phyloP scores from a whole-genome alignment of 2,329 filamentous ascomycete species.

The Exophiala phaeomuriformis region DNA sequence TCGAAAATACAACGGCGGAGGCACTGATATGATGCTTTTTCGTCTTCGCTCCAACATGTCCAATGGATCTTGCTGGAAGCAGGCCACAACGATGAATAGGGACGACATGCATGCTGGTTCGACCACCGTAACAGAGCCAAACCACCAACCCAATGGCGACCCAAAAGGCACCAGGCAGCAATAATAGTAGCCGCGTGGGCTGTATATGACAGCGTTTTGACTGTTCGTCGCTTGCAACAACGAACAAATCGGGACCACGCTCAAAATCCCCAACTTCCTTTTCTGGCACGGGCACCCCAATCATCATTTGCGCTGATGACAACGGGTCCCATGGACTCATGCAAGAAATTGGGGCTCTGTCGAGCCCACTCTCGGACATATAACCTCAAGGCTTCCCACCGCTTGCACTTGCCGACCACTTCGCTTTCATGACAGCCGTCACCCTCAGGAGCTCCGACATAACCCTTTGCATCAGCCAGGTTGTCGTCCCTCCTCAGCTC shows the following conservation, averaged over 20 bases:
- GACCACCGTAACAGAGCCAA: no score
- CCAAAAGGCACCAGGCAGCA: no score
- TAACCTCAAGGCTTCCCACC: slow-evolving; percentile 74
- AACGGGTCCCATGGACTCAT: slow-evolving; percentile 28
- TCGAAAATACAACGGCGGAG: no score
- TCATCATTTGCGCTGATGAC: slow-evolving; percentile 16
- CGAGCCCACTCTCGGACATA: slow-evolving; percentile 88
- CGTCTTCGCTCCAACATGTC: no score
- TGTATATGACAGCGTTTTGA: background rate
- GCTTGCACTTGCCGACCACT: slow-evolving; percentile 49
- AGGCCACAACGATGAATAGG: no score
- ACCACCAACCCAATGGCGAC: no score
- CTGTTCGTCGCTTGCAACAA: background rate
- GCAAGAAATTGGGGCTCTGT: slow-evolving; percentile 67
- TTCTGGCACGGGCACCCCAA: slow-evolving; percentile 22
- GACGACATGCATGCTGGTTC: no score
- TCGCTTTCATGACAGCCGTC: slow-evolving; percentile 40
- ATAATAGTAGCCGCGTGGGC: no score
- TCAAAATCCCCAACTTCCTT: slow-evolving; percentile 23
- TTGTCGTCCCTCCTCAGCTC: slow-evolving; percentile 68
- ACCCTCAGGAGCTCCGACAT: slow-evolving; percentile 51
- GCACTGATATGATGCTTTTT: no score
- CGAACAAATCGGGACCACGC: background rate
- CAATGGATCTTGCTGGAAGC: no score
- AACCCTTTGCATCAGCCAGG: slow-evolving; percentile 59